phyloP scores from a whole-genome alignment of 2,329 filamentous ascomycete species.

The Coniella lustricola region DNA sequence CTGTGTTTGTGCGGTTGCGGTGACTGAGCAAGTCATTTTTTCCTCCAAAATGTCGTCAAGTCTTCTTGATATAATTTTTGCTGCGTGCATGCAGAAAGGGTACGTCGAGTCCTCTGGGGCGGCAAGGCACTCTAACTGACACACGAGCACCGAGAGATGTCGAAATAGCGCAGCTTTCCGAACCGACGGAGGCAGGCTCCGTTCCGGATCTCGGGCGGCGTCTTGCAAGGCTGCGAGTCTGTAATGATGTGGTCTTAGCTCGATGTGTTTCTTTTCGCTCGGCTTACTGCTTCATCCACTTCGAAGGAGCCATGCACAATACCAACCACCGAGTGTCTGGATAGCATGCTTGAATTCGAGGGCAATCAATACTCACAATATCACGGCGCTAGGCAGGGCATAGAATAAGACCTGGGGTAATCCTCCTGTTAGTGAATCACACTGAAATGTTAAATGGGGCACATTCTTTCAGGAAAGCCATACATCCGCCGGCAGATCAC shows the following conservation, averaged over 20 bases:
- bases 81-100: background rate
- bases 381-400: background rate
- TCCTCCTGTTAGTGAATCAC: no score
- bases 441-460: no score
- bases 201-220: background rate
- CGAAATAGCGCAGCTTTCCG: background rate
- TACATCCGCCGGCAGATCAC: slow-evolving; percentile 1
- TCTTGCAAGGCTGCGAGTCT: background rate
- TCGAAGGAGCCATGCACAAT: no score
- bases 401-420: background rate
- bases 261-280: no score
- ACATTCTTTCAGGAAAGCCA: background rate
- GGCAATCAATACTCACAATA: background rate
- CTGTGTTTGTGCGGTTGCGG: background rate
- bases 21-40: background rate
- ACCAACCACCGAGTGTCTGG: no score
- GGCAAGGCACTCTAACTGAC: slow-evolving; percentile 1
- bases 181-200: background rate
- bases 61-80: background rate
- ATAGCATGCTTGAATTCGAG: no score
- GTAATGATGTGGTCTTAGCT: background rate
- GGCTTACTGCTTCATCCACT: no score
- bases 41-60: background rate
- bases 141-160: background rate
- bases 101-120: background rate